phyloP scores from a whole-genome alignment of 23 red algal genomes.

The Gracilariopsis chorda region DNA sequence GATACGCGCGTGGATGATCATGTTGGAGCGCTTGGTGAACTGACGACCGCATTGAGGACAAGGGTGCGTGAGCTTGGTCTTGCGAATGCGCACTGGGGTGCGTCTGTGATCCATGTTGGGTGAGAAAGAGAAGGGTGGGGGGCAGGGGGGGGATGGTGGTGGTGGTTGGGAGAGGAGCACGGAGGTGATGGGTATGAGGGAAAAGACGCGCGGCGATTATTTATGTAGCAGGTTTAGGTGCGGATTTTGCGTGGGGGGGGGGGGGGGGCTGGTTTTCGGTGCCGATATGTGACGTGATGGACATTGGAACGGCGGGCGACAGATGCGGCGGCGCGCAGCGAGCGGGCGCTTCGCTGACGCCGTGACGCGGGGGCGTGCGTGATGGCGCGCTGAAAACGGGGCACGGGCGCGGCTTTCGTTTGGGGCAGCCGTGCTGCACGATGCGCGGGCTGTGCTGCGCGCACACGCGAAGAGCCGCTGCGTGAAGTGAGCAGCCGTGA shows the following conservation, averaged over 20 bases:
- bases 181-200: too few relatives aligned
- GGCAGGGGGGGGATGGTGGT: neutral
- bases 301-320: neutral
- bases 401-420: too few relatives aligned
- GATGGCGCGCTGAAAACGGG: too few relatives aligned
- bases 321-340: neutral
- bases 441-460: too few relatives aligned
- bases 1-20: constrained; percentile 67
- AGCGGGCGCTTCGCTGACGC: neutral
- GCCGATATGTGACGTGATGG: neutral
- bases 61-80: constrained; percentile 18
- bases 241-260: too few relatives aligned
- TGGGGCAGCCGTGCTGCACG: too few relatives aligned
- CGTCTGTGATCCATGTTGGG: neutral
- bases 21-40: constrained; percentile 80
- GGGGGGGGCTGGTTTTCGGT: neutral
- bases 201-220: too few relatives aligned
- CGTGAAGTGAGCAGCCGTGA: too few relatives aligned
- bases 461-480: too few relatives aligned
- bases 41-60: constrained; percentile 47
- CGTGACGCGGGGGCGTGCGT: too few relatives aligned
- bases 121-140: neutral
- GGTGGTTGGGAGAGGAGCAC: too few relatives aligned
- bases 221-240: too few relatives aligned
- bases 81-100: neutral